Base-by-base conservation (phyloP, 2,329 filamentous ascomycete species). In the Zymoseptoria brevis region DNA sequence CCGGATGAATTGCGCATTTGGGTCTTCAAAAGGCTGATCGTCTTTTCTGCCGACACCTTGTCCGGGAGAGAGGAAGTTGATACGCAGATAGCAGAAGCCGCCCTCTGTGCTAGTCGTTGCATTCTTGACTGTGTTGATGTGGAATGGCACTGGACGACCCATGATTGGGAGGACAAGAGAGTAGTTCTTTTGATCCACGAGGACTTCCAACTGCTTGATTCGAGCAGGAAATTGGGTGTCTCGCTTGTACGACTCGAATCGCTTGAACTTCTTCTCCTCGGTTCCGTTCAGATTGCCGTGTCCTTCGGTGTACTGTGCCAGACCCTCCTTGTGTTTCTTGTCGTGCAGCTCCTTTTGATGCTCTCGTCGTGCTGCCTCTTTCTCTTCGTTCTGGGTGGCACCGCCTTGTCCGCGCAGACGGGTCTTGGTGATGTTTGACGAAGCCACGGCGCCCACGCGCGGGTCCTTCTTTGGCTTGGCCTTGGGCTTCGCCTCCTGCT, bases 101-200 rank as follows among this genome's bases (percentile, higher is more conserved):
- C 90, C 90, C 74, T 99, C 94, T 64, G 96, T 92, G 66, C 90
- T 97, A 75, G 96, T 96, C 77, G 93, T 97, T 21, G 93, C 94
- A 72, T 97, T 99, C 77, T 99, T 99, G 81, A 99, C 96, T 2
- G 95, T 97, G 74, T 87, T 87, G 69, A 99, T 97, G 74, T 99
- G 95, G 79, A 97, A 99, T 0, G 94, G 94, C 24, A 99, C 94
- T 0, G 94, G 93, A 7, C 95, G 86, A 50, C 94, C 94, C 90
- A 99, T 96, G 68, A 99, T 93, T 2, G 95, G 94, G 50, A 99
- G 83, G 56, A 99, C 87, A 59, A 99, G 85, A 0, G 93, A 96
- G 58, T 84, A 84, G 69, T 90, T 94, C 79, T 96, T 97, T 67
- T 84, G 82, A 71, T 99, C 94, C 13, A 97, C 90, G 21, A 96